phyloP scores from a whole-genome alignment of 2,329 filamentous ascomycete species.

The Phoma sp. region DNA sequence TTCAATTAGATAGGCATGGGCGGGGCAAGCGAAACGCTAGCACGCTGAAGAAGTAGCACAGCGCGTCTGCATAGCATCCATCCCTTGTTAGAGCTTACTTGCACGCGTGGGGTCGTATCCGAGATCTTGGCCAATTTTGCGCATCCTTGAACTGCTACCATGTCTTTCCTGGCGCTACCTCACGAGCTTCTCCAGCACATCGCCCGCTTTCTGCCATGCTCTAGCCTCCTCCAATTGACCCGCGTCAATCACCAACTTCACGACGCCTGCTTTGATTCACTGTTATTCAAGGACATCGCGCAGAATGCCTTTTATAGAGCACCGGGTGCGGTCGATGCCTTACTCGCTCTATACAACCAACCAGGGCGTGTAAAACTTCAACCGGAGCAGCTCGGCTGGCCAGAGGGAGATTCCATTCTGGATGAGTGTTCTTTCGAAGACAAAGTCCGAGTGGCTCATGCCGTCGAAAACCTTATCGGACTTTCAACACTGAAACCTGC shows the following conservation, averaged over 20 bases:
- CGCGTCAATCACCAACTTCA: slow-evolving; percentile 22
- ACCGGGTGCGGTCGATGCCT: neutral
- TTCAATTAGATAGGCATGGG: slow-evolving; percentile 1
- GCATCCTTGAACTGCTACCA: neutral
- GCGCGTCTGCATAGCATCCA: neutral
- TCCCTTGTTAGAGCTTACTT: neutral
- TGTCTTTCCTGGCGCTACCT: slow-evolving; percentile 22
- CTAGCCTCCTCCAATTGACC: slow-evolving; percentile 21
- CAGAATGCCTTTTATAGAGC: slow-evolving; percentile 5
- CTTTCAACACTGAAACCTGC: neutral
- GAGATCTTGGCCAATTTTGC: no score
- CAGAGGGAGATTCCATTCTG: slow-evolving; percentile 16
- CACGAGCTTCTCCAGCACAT: slow-evolving; percentile 32
- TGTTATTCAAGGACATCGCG: slow-evolving; percentile 27
- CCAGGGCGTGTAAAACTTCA: neutral
- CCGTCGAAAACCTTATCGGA: slow-evolving; percentile 22
- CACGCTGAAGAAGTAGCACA: neutral
- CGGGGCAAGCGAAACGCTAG: slow-evolving; percentile 15
- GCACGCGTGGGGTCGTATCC: no score
- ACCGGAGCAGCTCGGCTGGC: slow-evolving; percentile 11
- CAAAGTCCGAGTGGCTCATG: slow-evolving; percentile 24
- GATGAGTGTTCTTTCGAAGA: slow-evolving; percentile 8
- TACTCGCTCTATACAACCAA: slow-evolving; percentile 3
- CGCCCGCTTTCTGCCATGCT: slow-evolving; percentile 27
- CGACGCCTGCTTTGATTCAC: slow-evolving; percentile 24